Base-by-base conservation (phyloP, 139 green algal species). In the Pleodorina starrii region DNA sequence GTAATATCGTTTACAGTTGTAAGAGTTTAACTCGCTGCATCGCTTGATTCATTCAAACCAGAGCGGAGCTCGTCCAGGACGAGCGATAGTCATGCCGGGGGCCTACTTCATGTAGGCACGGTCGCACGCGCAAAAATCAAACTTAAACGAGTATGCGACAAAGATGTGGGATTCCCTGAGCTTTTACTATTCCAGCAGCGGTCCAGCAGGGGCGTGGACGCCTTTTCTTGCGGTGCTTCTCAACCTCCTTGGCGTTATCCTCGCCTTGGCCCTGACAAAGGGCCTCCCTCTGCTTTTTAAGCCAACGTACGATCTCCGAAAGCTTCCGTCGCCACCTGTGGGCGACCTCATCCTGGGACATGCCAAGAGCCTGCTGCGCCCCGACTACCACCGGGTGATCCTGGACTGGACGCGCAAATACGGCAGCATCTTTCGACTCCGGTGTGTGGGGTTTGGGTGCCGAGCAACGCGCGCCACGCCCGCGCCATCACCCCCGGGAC, bases 391-490 rank as follows among this genome's bases (percentile, higher is more conserved):
- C 69, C 66, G 66, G 21, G 9, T 43, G 2, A 50, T 88, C 3
- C 36, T 71, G n/a, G 36, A 42, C 0, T 88, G 83, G 66, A 57
- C 83, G 0, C 25, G 54, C 0, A 16, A 79, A 25, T 79, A 50
- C 23, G 81, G 81, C 46, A 38, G 35, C 44, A 87, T 86, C 25
- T 87, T 79, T 48, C 63, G 63, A 10, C 35, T 87, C 46, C 60
- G 63, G 81, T 79, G 44, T 4, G 81, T 82, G n/a, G 19, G 10
- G n/a, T n/a, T n/a, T n/a, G n/a, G n/a, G n/a, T n/a, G n/a, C n/a
- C n/a, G n/a, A n/a, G n/a, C n/a, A n/a, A n/a, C n/a, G n/a, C n/a
- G n/a, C n/a, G n/a, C n/a, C n/a, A n/a, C n/a, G n/a, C n/a, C n/a
- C n/a, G n/a, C n/a, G n/a, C n/a, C n/a, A n/a, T n/a, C n/a, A n/a